A percentile compares a stretch with the other conserved stretches of the same genome.
Evolutionary conservation across 305 asterid species (phyloP).

Genomic region (Solanum hybrid): DNA sequence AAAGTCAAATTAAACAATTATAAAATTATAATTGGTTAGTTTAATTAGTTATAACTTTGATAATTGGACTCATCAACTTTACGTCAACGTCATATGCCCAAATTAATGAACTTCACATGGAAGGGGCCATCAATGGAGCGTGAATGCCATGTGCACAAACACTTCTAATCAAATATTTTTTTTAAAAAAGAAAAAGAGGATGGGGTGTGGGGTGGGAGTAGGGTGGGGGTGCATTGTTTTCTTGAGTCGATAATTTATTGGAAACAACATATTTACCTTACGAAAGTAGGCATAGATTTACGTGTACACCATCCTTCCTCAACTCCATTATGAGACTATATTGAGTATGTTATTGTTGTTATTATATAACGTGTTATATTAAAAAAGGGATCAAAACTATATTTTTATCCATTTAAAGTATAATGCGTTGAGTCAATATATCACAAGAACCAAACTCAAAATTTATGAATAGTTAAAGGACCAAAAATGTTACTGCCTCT

Average conservation of each 20-base stretch:
- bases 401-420: background rate
- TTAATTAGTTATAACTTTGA: background rate
- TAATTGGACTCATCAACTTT: background rate
- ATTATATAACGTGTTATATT: background rate
- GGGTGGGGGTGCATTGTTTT: background rate
- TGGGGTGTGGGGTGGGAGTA: background rate
- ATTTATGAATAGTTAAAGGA: background rate
- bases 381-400: background rate
- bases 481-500: rapidly evolving
- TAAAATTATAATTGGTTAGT: background rate
- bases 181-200: background rate
- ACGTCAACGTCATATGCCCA: background rate
- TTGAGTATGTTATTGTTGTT: background rate
- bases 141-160: background rate
- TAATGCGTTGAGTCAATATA: background rate
- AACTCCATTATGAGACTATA: background rate
- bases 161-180: background rate
- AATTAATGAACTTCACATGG: background rate
- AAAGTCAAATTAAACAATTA: background rate
- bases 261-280: rapidly evolving
- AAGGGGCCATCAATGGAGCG: background rate
- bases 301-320: background rate
- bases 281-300: background rate
- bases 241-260: background rate
- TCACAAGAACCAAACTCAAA: background rate